These are phyloP conservation scores for Pontederia crassipes DNA, from an alignment of 176 grass and related monocot species.

Conservation along the genomic window DNA sequence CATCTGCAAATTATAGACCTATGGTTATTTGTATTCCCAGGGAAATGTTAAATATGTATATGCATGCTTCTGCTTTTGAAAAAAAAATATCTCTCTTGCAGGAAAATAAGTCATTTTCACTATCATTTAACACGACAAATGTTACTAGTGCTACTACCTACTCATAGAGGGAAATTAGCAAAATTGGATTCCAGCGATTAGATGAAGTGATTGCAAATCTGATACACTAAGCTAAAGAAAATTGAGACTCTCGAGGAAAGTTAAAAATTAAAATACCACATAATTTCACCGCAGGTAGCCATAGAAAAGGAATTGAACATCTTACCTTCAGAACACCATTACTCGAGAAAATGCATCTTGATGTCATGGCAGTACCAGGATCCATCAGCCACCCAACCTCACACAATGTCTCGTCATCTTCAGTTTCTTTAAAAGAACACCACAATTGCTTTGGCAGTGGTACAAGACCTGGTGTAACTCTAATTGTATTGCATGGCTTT, in stretches of 20 bases:
- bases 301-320: conserved; percentile 11
- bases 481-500: conserved; percentile 19
- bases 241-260: background rate
- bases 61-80: background rate
- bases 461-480: conserved; percentile 37
- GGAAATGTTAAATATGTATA: background rate
- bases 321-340: conserved; percentile 50
- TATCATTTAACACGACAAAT: too few relatives aligned
- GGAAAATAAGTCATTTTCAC: too few relatives aligned
- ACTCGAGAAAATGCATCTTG: conserved; percentile 44
- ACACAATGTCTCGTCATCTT: conserved; percentile 32
- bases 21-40: background rate
- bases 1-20: too few relatives aligned
- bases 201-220: too few relatives aligned
- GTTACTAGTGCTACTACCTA: too few relatives aligned
- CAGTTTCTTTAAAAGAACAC: conserved; percentile 39
- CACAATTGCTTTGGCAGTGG: conserved; percentile 67
- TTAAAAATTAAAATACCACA: background rate
- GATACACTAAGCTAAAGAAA: too few relatives aligned
- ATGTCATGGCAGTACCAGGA: conserved; percentile 46
- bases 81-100: too few relatives aligned
- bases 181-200: too few relatives aligned
- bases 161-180: too few relatives aligned
- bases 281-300: background rate
- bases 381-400: conserved; percentile 76